Conservation (phyloP, 2,329 filamentous ascomycete species). For the Corniculantispora saksenae region DNA sequence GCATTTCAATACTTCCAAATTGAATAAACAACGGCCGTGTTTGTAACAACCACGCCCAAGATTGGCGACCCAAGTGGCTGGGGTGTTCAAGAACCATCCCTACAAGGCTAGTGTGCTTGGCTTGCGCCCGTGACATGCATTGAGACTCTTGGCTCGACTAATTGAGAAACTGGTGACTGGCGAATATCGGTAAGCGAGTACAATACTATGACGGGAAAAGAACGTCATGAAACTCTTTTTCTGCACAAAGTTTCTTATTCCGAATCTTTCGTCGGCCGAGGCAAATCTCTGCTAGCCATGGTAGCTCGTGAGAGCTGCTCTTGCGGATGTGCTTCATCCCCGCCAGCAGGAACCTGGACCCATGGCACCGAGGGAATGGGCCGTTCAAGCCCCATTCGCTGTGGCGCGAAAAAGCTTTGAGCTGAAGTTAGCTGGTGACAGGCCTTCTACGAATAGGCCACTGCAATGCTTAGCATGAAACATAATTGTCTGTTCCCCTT, state of each 20-base stretch:
- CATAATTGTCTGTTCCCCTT: constrained; percentile 1
- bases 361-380: background rate
- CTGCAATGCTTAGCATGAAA: background rate
- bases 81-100: background rate
- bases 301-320: background rate
- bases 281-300: background rate
- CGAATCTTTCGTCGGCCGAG: background rate
- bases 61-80: background rate
- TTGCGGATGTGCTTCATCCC: background rate
- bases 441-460: background rate
- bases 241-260: background rate
- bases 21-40: too few relatives aligned
- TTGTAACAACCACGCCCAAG: too few relatives aligned
- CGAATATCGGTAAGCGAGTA: background rate
- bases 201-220: background rate
- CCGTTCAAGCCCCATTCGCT: background rate
- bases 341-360: constrained; percentile 9
- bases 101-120: background rate
- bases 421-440: background rate
- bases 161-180: background rate
- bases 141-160: background rate
- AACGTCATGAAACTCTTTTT: background rate
- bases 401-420: background rate
- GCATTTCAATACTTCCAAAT: too few relatives aligned
- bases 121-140: background rate